Conservation (phyloP, 768 basidiomycete species). For the Dentipellis sp. region DNA sequence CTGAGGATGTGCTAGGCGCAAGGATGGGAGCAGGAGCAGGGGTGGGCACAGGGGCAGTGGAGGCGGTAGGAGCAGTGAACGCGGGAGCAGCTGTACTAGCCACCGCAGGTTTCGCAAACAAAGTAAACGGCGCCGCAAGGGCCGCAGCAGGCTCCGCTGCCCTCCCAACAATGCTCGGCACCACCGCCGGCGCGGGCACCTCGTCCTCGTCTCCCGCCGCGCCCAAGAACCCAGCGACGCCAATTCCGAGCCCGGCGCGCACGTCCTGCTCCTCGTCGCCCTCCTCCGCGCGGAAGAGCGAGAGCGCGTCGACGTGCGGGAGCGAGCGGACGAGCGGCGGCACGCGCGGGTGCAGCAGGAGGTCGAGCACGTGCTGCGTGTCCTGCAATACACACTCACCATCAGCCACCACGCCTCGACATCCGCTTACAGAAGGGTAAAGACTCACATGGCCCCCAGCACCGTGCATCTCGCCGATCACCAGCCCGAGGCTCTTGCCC, state of each 20-base stretch:
- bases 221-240: constrained; percentile 5
- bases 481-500: constrained; percentile 52
- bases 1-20: background rate
- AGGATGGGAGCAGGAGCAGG: no score
- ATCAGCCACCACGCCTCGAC: background rate
- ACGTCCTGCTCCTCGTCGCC: constrained; percentile 48
- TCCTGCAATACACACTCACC: constrained; percentile 21
- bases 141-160: background rate
- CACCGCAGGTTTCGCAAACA: background rate
- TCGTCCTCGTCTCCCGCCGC: background rate
- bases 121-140: background rate
- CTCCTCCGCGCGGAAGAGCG: constrained; percentile 56
- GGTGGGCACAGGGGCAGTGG: no score
- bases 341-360: constrained; percentile 69
- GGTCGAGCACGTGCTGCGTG: constrained; percentile 35
- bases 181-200: background rate
- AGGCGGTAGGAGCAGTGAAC: background rate
- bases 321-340: constrained; percentile 66
- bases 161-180: no score
- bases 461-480: constrained; percentile 26
- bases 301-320: constrained; percentile 51
- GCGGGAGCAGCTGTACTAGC: background rate
- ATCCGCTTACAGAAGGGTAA: background rate
- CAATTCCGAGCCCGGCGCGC: constrained; percentile 33
- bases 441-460: background rate